These are phyloP conservation scores for Neoboletus subvelutipes DNA, from an alignment of 768 basidiomycete species.

Conservation along the genomic window DNA sequence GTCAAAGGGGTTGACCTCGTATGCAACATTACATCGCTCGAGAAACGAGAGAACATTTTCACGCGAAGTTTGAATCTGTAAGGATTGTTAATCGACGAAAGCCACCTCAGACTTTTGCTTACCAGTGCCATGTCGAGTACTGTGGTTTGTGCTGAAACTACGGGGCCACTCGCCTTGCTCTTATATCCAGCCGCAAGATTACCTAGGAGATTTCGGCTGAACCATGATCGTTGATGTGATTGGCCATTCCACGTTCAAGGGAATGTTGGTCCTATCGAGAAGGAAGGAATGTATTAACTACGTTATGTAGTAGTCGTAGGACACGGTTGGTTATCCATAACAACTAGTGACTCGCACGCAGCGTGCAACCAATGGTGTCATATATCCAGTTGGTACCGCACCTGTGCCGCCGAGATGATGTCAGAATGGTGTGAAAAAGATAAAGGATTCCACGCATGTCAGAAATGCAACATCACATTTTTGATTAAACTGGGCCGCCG, in stretches of 20 bases:
- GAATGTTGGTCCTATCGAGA: neutral
- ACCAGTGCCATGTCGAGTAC: slow-evolving; percentile 11
- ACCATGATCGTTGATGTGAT: neutral
- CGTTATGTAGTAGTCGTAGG: neutral
- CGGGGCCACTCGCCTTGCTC: neutral
- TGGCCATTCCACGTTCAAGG: neutral
- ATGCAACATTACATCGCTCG: neutral
- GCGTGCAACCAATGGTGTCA: neutral
- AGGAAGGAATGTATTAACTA: neutral
- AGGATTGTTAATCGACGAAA: neutral
- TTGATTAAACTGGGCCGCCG: neutral
- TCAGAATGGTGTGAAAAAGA: neutral
- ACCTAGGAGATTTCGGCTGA: neutral
- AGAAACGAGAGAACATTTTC: neutral
- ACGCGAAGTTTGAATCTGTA: neutral
- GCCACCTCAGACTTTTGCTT: neutral
- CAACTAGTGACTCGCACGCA: neutral
- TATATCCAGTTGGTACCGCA: neutral
- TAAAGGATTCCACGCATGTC: neutral
- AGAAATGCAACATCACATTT: neutral
- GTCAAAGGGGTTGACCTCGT: slow-evolving; percentile 11
- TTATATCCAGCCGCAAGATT: slow-evolving; percentile 7
- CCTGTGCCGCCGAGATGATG: neutral
- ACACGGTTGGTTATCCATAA: neutral
- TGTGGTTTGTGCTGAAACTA: neutral